Evolutionary conservation across 352 stramenopile species (phyloP).

Genomic region (Phytophthora rubi): DNA sequence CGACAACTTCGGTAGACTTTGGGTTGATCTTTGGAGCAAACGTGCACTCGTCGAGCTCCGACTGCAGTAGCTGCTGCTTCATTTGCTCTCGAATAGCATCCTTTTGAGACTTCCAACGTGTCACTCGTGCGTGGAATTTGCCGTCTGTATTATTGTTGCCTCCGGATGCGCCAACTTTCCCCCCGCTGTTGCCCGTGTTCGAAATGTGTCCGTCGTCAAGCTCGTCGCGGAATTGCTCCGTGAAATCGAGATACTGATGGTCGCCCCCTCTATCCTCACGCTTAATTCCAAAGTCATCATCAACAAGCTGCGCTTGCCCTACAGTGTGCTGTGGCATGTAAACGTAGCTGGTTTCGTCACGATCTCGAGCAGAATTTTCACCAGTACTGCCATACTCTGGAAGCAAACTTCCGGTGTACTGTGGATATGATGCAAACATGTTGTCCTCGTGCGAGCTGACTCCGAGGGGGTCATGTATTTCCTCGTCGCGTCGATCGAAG

Average conservation of each 20-base stretch:
- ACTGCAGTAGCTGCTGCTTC: constrained; percentile 80
- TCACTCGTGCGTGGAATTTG: constrained; percentile 76
- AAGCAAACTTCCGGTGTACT: not conserved
- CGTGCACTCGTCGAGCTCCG: constrained; percentile 79
- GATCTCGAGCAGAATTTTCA: not conserved
- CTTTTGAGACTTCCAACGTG: constrained; percentile 82
- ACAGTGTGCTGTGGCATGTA: constrained; percentile 31
- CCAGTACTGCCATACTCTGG: not conserved
- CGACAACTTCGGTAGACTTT: constrained; percentile 74
- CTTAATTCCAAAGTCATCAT: constrained; percentile 12
- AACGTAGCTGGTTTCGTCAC: constrained; percentile 27
- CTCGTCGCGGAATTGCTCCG: constrained; percentile 52
- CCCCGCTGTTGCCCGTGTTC: constrained; percentile 27
- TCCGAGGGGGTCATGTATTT: constrained; percentile 16
- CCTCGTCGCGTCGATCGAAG: constrained; percentile 12
- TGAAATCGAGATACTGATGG: constrained; percentile 58
- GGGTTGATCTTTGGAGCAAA: constrained; percentile 79
- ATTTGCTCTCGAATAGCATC: constrained; percentile 78
- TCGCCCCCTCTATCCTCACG: constrained; percentile 18
- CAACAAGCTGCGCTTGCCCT: constrained; percentile 13
- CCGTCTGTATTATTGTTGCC: constrained; percentile 42
- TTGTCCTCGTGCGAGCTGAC: constrained; percentile 3
- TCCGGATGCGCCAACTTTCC: constrained; percentile 22
- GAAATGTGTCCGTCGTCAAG: constrained; percentile 26
- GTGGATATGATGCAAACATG: not conserved